Evolutionary conservation across 2,329 filamentous ascomycete genomes (phyloP), one percentile per base, ranked within the genome.

Genomic region (Talaromyces rugulosus): DNA sequence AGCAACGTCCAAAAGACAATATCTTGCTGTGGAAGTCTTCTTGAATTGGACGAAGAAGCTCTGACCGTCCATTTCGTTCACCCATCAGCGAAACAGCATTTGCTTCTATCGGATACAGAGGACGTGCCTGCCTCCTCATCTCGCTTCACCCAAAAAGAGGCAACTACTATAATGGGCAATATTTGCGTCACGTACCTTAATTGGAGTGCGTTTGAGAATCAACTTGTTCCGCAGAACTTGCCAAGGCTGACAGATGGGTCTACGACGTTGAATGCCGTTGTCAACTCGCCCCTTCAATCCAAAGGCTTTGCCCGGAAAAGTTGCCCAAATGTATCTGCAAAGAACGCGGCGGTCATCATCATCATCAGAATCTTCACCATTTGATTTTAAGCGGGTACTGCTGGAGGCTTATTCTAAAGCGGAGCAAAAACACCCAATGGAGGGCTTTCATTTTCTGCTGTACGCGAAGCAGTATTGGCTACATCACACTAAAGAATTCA

Each of bases 11-110:
- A 40, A 28, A 53, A 27, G 14, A 59, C 57, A 7, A 18, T 59
- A 40, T 28, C 33, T 16, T 59, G n/a, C 12, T 54, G 57, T 54
- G 57, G 57, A 27, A 40, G 57, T 18, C 34, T 59, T 27, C 44
- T 59, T 18, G 57, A 52, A 36, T 12, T 59, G 18, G 47, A 59
- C 27, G 57, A 59, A 18, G 57, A 59, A 30, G 33, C 44, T 28
- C 57, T 59, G 14, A 59, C 47, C n/a, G 47, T 59, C 5, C 57
- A 53, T 36, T 59, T 53, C 52, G n/a, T 53, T 9, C 57, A 59
- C 23, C 57, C 56, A 23, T 58, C 56, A 33, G 56, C 56, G 40
- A 58, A 58, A 53, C 47, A 59, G 27, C 57, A 59, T 28, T 47
- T 59, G 27, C 28, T 18, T 36, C 31, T 28, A n/a, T 14, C 44